Evolutionary conservation across 345 rosid genomes (phyloP), one percentile per base, ranked within the genome.

Genomic region (Lagerstroemia speciosa): DNA sequence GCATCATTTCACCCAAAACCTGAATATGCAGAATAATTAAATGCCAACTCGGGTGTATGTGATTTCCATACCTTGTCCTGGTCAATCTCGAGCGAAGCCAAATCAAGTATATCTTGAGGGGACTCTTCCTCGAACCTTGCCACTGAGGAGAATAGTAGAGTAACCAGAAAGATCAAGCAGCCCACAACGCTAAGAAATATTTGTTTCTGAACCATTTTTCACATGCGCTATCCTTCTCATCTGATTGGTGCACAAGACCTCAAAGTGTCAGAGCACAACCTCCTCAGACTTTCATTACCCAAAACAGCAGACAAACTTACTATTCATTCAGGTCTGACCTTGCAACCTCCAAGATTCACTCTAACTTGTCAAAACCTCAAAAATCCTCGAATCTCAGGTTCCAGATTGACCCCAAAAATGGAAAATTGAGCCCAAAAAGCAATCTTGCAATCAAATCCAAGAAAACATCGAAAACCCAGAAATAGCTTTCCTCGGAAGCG

Each of bases 31-130:
- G 64, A 60, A 30, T 60, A 60, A 6, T 24, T 41, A 41, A 41
- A 41, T 41, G 14, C 16, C 2, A 41, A 41, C 11, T 41, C 34
- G 19, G 58, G 71, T 41, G 10, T 41, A 14, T 34, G 58, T 37
- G 32, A 50, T 43, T 46, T 41, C 37, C 72, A 67, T 86, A 93
- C 98, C 91, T 67, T 68, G 64, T 76, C 69, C 43, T 80, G 74
- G 69, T 86, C 79, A 68, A 78, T 75, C 84, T 79, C 73, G 66
- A 86, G 79, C 27, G 82, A 85, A 31, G 71, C 78, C 26, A 83
- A 89, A 71, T 86, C 78, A 31, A 76, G 69, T 74, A 85, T 72
- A 70, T 77, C 83, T 70, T 74, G 71, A 45, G 72, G 76, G 67
- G 80, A 68, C 68, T 50, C 72, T 76, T 82, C 85, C 73, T 91